Evolutionary conservation across 1,284 basidiomycete genomes (phyloP).

Genomic region (Lignosus rhinocerotis): DNA sequence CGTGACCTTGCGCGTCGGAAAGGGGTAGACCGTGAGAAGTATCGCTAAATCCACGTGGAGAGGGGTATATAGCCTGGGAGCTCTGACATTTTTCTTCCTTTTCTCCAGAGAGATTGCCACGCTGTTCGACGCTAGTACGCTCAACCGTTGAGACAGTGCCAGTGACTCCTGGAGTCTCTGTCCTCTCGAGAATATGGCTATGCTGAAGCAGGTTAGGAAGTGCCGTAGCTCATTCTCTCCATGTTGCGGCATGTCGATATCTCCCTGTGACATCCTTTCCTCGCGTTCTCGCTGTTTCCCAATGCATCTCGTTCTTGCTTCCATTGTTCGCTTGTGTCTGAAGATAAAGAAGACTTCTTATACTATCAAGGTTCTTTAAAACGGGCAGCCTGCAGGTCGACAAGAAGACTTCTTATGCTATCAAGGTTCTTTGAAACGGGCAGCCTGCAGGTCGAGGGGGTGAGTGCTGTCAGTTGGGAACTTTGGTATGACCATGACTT

Average conservation of each 20-base stretch:
- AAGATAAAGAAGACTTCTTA: too few relatives aligned
- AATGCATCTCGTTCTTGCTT: not conserved
- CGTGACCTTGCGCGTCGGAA: not conserved
- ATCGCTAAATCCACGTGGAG: not conserved
- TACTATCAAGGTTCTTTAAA: too few relatives aligned
- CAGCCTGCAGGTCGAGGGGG: too few relatives aligned
- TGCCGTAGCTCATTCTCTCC: slow-evolving; percentile 36
- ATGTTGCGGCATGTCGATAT: slow-evolving; percentile 45
- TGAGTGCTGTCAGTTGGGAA: too few relatives aligned
- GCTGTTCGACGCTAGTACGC: slow-evolving; percentile 39
- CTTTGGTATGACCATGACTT: too few relatives aligned
- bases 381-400: too few relatives aligned
- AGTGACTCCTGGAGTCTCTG: slow-evolving; percentile 40
- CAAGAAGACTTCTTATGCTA: too few relatives aligned
- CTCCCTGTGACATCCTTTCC: slow-evolving; percentile 35
- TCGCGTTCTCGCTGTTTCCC: not conserved
- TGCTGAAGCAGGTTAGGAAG: slow-evolving; percentile 42
- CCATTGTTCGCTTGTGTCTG: too few relatives aligned
- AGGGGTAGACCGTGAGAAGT: slow-evolving; percentile 12
- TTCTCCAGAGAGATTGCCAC: slow-evolving; percentile 41
- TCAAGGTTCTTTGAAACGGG: too few relatives aligned
- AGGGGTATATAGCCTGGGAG: slow-evolving; percentile 23
- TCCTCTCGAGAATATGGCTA: slow-evolving; percentile 38
- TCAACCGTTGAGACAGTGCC: slow-evolving; percentile 44
- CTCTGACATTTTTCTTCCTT: slow-evolving; percentile 9